phyloP scores from a whole-genome alignment of 1,284 basidiomycete genomes.

The Coniophora puteana region DNA sequence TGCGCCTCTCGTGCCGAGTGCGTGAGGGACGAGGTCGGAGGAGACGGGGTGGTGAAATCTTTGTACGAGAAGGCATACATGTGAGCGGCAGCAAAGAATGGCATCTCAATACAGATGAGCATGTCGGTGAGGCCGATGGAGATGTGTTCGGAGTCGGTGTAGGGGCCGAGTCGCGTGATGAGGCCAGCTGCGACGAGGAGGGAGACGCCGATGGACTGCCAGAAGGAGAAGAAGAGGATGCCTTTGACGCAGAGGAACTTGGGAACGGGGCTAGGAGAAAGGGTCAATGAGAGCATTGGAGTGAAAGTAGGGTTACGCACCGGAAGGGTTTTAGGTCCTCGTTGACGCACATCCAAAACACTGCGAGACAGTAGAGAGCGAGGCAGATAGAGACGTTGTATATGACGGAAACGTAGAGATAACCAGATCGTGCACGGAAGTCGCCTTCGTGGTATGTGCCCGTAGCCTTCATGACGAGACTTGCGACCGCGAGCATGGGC shows the following conservation, averaged over 20 bases:
- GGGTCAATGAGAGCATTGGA: slow-evolving; percentile 2
- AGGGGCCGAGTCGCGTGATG: slow-evolving; percentile 80
- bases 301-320: slow-evolving; percentile 34
- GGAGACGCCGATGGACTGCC: slow-evolving; percentile 89
- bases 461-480: slow-evolving; percentile 81
- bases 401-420: slow-evolving; percentile 86
- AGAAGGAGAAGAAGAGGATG: slow-evolving; percentile 97
- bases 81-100: slow-evolving; percentile 93
- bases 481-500: slow-evolving; percentile 82
- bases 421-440: slow-evolving; percentile 82
- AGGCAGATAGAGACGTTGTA: slow-evolving; percentile 75
- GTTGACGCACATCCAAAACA: slow-evolving; percentile 92
- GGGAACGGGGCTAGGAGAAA: slow-evolving; percentile 60
- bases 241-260: slow-evolving; percentile 99
- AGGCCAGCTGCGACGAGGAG: slow-evolving; percentile 81
- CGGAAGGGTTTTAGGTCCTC: slow-evolving; percentile 86
- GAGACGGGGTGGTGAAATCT: slow-evolving; percentile 74
- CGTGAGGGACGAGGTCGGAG: slow-evolving; percentile 27
- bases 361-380: slow-evolving; percentile 84
- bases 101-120: slow-evolving; percentile 97
- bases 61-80: slow-evolving; percentile 83
- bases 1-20: slow-evolving; percentile 8
- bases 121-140: slow-evolving; percentile 88
- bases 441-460: slow-evolving; percentile 92
- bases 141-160: slow-evolving; percentile 88